phyloP scores from a whole-genome alignment of 2,329 filamentous ascomycete genomes.

The Botryotinia narcissicola region DNA sequence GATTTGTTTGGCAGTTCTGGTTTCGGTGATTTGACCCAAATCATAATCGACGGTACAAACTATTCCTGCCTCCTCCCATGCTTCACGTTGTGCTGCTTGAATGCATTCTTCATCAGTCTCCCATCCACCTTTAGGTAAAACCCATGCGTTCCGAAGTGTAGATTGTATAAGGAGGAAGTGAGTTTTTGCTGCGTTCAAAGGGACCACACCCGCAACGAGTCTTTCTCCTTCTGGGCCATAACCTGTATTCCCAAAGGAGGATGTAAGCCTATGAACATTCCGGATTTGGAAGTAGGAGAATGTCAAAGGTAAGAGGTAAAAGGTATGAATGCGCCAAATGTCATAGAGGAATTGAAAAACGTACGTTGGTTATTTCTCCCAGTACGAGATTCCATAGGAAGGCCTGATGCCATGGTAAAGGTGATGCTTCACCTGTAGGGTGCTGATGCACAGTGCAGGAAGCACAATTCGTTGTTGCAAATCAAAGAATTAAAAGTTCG shows the following conservation, averaged over 20 bases:
- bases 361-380: constrained; percentile 80
- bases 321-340: constrained; percentile 7
- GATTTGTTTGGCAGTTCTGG: constrained; percentile 72
- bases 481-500: constrained; percentile 15
- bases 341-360: constrained; percentile 42
- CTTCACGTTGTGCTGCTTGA: constrained; percentile 82
- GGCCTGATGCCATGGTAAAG: constrained; percentile 42
- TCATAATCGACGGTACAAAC: constrained; percentile 80
- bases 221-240: constrained; percentile 91
- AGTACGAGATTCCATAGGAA: constrained; percentile 70
- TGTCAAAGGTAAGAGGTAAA: neutral
- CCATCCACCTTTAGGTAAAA: constrained; percentile 96
- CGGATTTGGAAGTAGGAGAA: neutral
- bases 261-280: constrained; percentile 34
- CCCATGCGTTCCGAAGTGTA: constrained; percentile 87
- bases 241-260: constrained; percentile 53
- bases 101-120: constrained; percentile 88
- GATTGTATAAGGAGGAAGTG: constrained; percentile 93
- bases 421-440: constrained; percentile 32
- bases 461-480: constrained; percentile 24
- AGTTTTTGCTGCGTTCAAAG: constrained; percentile 79
- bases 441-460: constrained; percentile 26
- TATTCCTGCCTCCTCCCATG: constrained; percentile 98
- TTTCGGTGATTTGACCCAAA: constrained; percentile 82
- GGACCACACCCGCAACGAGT: constrained; percentile 91